phyloP scores from a whole-genome alignment of 2,329 filamentous ascomycete species.

The Trichoderma hamatum region DNA sequence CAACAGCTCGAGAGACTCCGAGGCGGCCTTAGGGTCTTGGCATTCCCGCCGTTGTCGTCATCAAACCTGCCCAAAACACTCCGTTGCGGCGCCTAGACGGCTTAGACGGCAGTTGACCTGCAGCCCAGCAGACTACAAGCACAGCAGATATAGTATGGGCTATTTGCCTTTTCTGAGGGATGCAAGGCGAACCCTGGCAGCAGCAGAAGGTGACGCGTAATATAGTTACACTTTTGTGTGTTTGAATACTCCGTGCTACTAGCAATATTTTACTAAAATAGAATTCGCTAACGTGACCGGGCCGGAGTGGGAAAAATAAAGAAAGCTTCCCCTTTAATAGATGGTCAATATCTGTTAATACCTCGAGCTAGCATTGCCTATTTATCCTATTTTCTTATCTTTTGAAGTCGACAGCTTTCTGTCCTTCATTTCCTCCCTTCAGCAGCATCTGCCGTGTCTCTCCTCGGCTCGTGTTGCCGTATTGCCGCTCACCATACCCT shows the following conservation, averaged over 20 bases:
- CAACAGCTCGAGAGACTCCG: not conserved
- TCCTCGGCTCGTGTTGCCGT: no score
- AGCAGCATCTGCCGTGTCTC: not conserved
- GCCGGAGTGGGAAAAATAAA: not conserved
- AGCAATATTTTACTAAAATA: not conserved
- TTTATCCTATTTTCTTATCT: not conserved
- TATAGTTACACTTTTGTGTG: not conserved
- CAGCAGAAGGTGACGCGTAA: not conserved
- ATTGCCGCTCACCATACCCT: no score
- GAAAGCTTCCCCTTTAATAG: not conserved
- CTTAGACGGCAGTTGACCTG: not conserved
- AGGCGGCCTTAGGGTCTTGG: constrained; percentile 8
- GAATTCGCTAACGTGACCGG: not conserved
- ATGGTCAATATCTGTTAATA: not conserved
- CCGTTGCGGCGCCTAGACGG: not conserved
- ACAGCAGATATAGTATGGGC: not conserved
- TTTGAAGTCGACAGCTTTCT: not conserved
- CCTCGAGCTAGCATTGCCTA: not conserved
- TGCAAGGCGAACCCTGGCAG: not conserved
- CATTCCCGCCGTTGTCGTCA: constrained; percentile 20
- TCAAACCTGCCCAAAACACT: constrained; percentile 1
- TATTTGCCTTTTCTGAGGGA: not conserved
- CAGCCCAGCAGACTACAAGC: no score
- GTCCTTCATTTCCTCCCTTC: not conserved
- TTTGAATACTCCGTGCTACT: not conserved